These are phyloP conservation scores for Vitis cinerea DNA, from an alignment of 164 flowering plant genomes.

Conservation along the genomic window DNA sequence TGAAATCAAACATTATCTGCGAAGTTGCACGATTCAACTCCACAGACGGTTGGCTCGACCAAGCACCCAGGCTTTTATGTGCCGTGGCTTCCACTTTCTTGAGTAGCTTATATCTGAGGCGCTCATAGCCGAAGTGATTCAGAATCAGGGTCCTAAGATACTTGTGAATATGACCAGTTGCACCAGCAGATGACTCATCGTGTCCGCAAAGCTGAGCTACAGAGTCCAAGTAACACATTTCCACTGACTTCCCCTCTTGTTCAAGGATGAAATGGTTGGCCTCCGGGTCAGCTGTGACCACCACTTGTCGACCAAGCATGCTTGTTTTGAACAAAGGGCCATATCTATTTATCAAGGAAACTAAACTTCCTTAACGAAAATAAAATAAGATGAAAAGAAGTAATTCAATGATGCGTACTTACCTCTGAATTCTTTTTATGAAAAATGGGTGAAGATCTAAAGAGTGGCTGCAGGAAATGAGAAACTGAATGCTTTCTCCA, in stretches of 20 bases:
- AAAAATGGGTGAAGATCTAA: too few species aligned
- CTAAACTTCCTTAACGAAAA: too few species aligned
- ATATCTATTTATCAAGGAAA: background rate
- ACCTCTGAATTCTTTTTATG: too few species aligned
- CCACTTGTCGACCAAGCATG: conserved; percentile 12
- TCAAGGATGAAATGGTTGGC: conserved; percentile 17
- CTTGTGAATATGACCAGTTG: too few species aligned
- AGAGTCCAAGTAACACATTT: conserved; percentile 16
- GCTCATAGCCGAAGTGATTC: too few species aligned
- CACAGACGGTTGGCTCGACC: conserved; percentile 9
- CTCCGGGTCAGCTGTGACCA: conserved; percentile 20
- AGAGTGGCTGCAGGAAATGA: too few species aligned
- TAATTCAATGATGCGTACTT: too few species aligned
- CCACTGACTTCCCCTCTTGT: conserved; percentile 26
- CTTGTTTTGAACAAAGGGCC: conserved; percentile 8
- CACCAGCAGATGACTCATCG: background rate
- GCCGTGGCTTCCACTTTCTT: background rate
- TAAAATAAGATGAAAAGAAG: too few species aligned
- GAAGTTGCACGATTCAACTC: conserved; percentile 7
- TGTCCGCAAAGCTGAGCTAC: conserved; percentile 16
- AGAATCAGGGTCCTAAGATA: too few species aligned
- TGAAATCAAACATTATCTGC: conserved; percentile 13
- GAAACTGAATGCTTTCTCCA: too few species aligned
- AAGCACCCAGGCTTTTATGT: conserved; percentile 6
- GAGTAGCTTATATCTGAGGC: too few species aligned